Evolutionary conservation across 2,329 filamentous ascomycete species (phyloP).

Genomic region (Stemphylium lycopersici): DNA sequence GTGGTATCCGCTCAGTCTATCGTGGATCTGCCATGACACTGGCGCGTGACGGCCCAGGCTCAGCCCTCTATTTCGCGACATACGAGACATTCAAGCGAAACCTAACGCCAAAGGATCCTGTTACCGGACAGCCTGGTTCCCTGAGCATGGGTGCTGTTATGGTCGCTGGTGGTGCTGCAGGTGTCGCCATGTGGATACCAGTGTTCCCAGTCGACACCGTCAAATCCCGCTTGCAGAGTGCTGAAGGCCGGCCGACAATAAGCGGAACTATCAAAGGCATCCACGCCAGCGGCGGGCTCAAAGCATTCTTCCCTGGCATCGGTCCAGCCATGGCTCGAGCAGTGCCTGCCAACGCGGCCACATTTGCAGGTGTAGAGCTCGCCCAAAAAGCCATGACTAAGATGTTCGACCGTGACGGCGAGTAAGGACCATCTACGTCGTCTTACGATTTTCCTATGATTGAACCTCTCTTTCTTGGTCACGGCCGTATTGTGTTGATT

Average conservation of each 20-base stretch:
- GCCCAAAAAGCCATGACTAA: slow-evolving; percentile 84
- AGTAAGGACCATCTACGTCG: slow-evolving; percentile 21
- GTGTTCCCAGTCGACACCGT: slow-evolving; percentile 98
- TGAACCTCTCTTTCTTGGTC: slow-evolving; percentile 11
- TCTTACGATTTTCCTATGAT: not conserved
- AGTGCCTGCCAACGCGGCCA: slow-evolving; percentile 94
- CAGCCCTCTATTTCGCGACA: slow-evolving; percentile 93
- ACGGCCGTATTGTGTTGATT: slow-evolving; percentile 13
- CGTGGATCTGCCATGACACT: slow-evolving; percentile 89
- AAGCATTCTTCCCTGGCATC: slow-evolving; percentile 96
- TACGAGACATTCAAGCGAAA: slow-evolving; percentile 94
- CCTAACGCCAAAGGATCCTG: slow-evolving; percentile 81
- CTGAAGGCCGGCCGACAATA: slow-evolving; percentile 82
- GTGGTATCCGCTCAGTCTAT: slow-evolving; percentile 90
- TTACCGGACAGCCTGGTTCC: slow-evolving; percentile 73
- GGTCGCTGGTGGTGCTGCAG: slow-evolving; percentile 84
- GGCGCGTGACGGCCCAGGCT: slow-evolving; percentile 90
- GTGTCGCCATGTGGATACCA: slow-evolving; percentile 98
- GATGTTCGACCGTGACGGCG: slow-evolving; percentile 61
- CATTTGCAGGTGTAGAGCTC: slow-evolving; percentile 85
- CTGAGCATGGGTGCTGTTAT: slow-evolving; percentile 83
- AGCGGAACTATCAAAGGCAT: slow-evolving; percentile 79
- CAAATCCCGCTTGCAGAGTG: slow-evolving; percentile 91
- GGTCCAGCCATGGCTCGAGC: slow-evolving; percentile 90
- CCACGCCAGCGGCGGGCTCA: slow-evolving; percentile 81